phyloP scores from a whole-genome alignment of 2,329 filamentous ascomycete genomes.

The Scedosporium apiospermum region DNA sequence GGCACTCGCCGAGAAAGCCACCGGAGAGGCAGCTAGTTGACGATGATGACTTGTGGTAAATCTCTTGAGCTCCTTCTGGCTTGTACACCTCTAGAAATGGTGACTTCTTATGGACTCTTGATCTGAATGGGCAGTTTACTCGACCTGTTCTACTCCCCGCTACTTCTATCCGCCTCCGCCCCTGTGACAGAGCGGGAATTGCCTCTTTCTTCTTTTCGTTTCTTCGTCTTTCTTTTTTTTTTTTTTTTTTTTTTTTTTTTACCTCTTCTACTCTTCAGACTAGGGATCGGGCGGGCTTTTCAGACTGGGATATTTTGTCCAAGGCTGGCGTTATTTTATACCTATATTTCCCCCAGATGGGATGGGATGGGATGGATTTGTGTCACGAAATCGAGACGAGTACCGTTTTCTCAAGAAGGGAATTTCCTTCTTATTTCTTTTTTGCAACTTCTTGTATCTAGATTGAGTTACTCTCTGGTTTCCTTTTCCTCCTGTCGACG shows the following conservation, averaged over 20 bases:
- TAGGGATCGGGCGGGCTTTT: not conserved
- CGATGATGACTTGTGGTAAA: constrained; percentile 10
- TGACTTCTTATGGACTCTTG: not conserved
- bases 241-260: not conserved
- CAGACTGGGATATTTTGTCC: not conserved
- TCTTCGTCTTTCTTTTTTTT: not conserved
- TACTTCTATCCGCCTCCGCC: too few relatives aligned
- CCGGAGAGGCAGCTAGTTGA: constrained; percentile 9
- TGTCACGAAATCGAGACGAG: not conserved
- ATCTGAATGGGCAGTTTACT: too few relatives aligned
- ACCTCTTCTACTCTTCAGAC: not conserved
- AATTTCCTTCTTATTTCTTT: not conserved
- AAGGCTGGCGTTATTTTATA: not conserved
- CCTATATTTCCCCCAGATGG: not conserved
- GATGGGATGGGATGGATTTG: not conserved
- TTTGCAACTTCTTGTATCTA: not conserved
- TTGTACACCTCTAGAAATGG: not conserved
- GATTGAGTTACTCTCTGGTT: not conserved
- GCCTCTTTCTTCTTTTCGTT: not conserved
- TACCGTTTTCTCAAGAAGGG: not conserved
- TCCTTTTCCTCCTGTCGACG: not conserved
- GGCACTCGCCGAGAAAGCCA: constrained; percentile 1
- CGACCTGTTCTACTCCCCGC: too few relatives aligned
- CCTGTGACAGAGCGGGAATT: too few relatives aligned
- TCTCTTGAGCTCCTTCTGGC: not conserved